A percentile compares a stretch with the other conserved stretches of the same genome.
Conservation (phyloP, 768 basidiomycete species). For the Lanmaoa rubissima region DNA sequence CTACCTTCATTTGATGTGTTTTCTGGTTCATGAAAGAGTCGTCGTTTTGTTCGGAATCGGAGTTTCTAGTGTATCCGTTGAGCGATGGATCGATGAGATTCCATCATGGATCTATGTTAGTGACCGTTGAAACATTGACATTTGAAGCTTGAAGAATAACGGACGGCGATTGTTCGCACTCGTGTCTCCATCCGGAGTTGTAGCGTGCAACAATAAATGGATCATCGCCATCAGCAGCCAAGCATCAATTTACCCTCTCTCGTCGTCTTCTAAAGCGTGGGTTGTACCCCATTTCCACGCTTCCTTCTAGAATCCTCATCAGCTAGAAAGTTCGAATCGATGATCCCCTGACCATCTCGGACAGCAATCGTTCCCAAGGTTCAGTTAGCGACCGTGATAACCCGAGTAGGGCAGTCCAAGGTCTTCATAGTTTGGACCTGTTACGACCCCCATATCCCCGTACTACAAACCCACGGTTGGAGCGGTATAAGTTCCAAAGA, state of each 20-base stretch:
- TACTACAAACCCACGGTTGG: not conserved
- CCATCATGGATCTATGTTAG: not conserved
- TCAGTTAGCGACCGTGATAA: not conserved
- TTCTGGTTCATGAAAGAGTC: conserved; percentile 4
- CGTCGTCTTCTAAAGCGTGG: not conserved
- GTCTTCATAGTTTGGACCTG: not conserved
- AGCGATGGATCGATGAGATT: not conserved
- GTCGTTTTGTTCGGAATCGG: conserved; percentile 22
- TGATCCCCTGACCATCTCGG: not conserved
- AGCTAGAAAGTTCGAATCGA: not conserved
- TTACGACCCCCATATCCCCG: not conserved
- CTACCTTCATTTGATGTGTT: conserved; percentile 1
- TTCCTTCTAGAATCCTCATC: not conserved
- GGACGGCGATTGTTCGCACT: conserved; percentile 12
- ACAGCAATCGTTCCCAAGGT: not conserved
- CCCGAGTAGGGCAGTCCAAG: not conserved
- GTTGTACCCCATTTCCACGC: not conserved
- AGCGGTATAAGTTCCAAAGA: not conserved
- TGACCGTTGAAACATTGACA: too few species aligned
- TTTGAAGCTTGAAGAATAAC: not conserved
- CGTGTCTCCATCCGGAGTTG: not conserved
- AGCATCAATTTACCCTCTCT: not conserved
- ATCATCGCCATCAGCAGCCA: conserved; percentile 4
- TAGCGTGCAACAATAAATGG: not conserved
- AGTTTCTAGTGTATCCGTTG: not conserved